These are phyloP conservation scores for Kokia cookei DNA, from an alignment of 441 rosid species.

Conservation along the genomic window DNA sequence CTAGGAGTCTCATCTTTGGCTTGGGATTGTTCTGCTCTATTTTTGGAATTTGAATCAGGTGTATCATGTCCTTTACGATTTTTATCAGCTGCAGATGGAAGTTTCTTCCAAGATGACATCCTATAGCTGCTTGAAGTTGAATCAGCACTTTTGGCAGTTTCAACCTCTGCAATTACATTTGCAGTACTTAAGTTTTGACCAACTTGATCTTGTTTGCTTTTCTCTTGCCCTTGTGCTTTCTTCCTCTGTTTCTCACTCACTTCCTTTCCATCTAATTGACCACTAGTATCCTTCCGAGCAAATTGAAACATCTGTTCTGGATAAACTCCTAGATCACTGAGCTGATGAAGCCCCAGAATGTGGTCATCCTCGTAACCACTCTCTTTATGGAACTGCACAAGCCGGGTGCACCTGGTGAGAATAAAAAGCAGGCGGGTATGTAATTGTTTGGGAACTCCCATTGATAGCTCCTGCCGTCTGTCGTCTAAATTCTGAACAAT, in stretches of 20 bases:
- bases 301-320: constrained; percentile 62
- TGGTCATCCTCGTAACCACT: constrained; percentile 76
- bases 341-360: constrained; percentile 75
- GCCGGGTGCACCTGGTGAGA: constrained; percentile 93
- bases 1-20: constrained; percentile 35
- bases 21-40: constrained; percentile 29
- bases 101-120: constrained; percentile 98
- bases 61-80: constrained; percentile 46
- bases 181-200: constrained; percentile 31
- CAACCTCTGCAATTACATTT: constrained; percentile 40
- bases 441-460: constrained; percentile 90
- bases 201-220: constrained; percentile 28
- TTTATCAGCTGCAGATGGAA: constrained; percentile 77
- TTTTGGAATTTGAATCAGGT: constrained; percentile 46
- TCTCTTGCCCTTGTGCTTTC: constrained; percentile 31
- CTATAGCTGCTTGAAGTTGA: constrained; percentile 68
- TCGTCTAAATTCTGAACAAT: constrained; percentile 90
- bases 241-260: constrained; percentile 38
- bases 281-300: constrained; percentile 45
- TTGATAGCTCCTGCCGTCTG: constrained; percentile 87
- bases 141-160: constrained; percentile 71
- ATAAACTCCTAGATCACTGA: constrained; percentile 95
- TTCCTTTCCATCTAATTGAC: constrained; percentile 40
- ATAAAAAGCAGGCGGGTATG: constrained; percentile 90
- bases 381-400: constrained; percentile 96